Conservation (phyloP, 2,329 filamentous ascomycete genomes). For the Xylaria sp. region DNA sequence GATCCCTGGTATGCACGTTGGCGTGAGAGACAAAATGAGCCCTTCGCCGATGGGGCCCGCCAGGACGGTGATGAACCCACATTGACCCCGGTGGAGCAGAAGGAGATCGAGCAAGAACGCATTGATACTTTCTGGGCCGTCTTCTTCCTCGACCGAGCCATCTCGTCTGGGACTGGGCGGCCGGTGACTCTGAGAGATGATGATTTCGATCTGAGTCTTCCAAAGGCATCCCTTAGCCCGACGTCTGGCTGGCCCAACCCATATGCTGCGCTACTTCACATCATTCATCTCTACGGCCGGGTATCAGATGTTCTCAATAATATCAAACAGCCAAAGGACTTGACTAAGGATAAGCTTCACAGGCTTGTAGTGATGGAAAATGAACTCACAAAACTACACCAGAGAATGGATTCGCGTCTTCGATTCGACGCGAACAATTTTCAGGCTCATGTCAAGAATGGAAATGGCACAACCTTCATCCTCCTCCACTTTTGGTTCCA, state of each 20-base stretch:
- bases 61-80: conserved; percentile 57
- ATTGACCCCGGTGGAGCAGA: conserved; percentile 63
- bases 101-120: conserved; percentile 80
- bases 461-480: conserved; percentile 88
- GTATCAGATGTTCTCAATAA: conserved; percentile 88
- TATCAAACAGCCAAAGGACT: conserved; percentile 77
- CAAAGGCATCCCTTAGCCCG: conserved; percentile 61
- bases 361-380: conserved; percentile 81
- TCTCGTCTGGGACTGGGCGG: conserved; percentile 86
- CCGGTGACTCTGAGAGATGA: conserved; percentile 86
- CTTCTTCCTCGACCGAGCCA: conserved; percentile 86
- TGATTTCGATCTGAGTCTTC: conserved; percentile 84
- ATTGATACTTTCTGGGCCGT: conserved; percentile 92
- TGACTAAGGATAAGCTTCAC: conserved; percentile 78
- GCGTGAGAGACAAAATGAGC: conserved; percentile 52
- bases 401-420: conserved; percentile 77
- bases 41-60: conserved; percentile 44
- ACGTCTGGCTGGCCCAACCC: conserved; percentile 78
- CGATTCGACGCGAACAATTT: conserved; percentile 90
- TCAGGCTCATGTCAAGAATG: conserved; percentile 81
- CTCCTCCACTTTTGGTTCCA: conserved; percentile 91
- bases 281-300: conserved; percentile 86
- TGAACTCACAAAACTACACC: conserved; percentile 77
- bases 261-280: conserved; percentile 82
- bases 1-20: conserved; percentile 62